Evolutionary conservation across 768 basidiomycete species (phyloP).

Genomic region (Agrocybe praecox): DNA sequence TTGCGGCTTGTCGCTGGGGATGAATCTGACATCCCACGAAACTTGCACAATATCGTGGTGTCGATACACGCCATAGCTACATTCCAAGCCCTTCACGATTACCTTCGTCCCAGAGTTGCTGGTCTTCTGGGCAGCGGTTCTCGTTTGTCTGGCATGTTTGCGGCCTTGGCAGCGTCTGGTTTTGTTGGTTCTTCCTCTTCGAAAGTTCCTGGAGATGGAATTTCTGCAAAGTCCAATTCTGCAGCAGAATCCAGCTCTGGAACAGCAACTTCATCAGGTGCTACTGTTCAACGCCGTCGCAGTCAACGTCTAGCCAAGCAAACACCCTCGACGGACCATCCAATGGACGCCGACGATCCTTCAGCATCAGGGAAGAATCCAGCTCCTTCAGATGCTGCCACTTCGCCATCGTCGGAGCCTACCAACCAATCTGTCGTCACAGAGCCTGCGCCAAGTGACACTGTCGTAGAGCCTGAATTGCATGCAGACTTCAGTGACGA

Average conservation of each 20-base stretch:
- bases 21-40: slow-evolving; percentile 85
- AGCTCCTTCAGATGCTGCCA: slow-evolving; percentile 4
- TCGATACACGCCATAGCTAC: slow-evolving; percentile 99
- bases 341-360: slow-evolving; percentile 11
- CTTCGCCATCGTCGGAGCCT: slow-evolving; percentile 7
- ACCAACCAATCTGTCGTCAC: slow-evolving; percentile 16
- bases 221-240: slow-evolving; percentile 28
- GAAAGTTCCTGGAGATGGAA: slow-evolving; percentile 36
- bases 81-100: slow-evolving; percentile 96
- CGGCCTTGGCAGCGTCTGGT: slow-evolving; percentile 82
- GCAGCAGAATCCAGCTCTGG: slow-evolving; percentile 32
- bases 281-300: slow-evolving; percentile 63
- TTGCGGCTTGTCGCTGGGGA: slow-evolving; percentile 89
- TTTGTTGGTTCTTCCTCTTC: slow-evolving; percentile 52
- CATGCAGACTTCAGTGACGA: slow-evolving; percentile 84
- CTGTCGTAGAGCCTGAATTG: slow-evolving; percentile 64
- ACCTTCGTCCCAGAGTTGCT: slow-evolving; percentile 87
- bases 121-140: slow-evolving; percentile 65
- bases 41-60: slow-evolving; percentile 87
- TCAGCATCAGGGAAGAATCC: slow-evolving; percentile 7
- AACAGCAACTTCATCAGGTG: slow-evolving; percentile 31
- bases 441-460: slow-evolving; percentile 55
- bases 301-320: slow-evolving; percentile 84
- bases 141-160: slow-evolving; percentile 86
- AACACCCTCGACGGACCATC: slow-evolving; percentile 16